Evolutionary conservation across 2,329 filamentous ascomycete species (phyloP), one percentile per base, ranked within the genome.

Genomic region (Phialophora chinensis): DNA sequence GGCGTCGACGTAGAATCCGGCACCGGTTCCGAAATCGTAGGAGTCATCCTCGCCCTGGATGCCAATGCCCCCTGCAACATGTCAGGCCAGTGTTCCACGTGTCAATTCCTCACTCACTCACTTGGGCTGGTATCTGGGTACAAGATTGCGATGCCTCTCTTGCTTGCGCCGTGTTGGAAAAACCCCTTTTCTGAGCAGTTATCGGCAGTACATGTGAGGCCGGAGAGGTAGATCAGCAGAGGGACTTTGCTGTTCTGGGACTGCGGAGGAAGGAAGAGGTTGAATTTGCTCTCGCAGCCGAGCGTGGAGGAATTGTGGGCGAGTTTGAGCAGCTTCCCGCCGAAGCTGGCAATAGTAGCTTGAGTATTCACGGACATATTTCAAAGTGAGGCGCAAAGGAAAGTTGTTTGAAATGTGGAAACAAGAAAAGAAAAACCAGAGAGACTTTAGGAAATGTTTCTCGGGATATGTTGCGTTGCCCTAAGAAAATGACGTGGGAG

Each of bases 81-180:
- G 65, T 56, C 60, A 63, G 68, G 25, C 25, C 29, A 49, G 20
- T n/a, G 17, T 7, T 14, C 25, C 20, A 27, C 25, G 33, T 47
- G 33, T 14, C 27, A 53, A 17, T 38, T 38, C 23, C 27, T 47
- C 25, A 17, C n/a, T 14, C 14, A 80, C 84, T 60, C 83, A 89
- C 94, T 88, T 65, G 95, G 95, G 65, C 91, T 96, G 25, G 95
- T 99, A 82, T 99, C 95, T 1, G 95, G 95, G 81, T 93, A 98
- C 62, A 97, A 86, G 65, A 99, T 82, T n/a, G 95, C 95, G 77
- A 99, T 91, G 75, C 91, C 91, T 77, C 89, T 90, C 74, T 89
- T 84, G 65, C 89, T 86, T 56, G 95, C 95, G 69, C 87, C 87
- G 73, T 90, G 88, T 77, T 97, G 93, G 80, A 99, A 91, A 85